These are phyloP conservation scores for Solanum clarkiae DNA, from an alignment of 257 asterid genomes.

Conservation along the genomic window DNA sequence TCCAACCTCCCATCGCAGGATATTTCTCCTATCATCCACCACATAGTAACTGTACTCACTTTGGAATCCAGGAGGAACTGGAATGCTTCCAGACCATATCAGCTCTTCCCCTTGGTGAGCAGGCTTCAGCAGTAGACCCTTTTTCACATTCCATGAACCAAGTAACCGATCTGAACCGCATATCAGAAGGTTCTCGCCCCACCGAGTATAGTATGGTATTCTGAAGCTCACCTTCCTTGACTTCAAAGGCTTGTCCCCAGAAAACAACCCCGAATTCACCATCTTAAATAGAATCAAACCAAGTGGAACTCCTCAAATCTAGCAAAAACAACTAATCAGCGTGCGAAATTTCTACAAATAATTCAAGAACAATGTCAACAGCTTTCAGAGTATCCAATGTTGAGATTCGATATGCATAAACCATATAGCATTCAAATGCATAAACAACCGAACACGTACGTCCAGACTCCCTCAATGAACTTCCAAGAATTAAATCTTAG, in stretches of 20 bases:
- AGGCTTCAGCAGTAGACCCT: conserved; percentile 72
- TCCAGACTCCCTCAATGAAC: not conserved
- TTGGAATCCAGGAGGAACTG: conserved; percentile 42
- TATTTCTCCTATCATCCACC: conserved; percentile 68
- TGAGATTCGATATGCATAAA: not conserved
- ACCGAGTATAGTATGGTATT: conserved; percentile 78
- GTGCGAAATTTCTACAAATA: not conserved
- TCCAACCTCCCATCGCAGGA: conserved; percentile 75
- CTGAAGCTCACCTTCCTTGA: conserved; percentile 56
- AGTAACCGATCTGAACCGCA: conserved; percentile 81
- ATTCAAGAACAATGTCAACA: not conserved
- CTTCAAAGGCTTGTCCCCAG: conserved; percentile 32
- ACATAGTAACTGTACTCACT: conserved; percentile 82
- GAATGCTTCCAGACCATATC: conserved; percentile 65
- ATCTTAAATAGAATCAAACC: conserved; percentile 17
- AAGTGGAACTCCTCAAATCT: conserved; percentile 2
- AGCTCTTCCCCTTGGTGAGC: conserved; percentile 76
- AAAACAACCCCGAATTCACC: conserved; percentile 48
- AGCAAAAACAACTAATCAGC: conserved; percentile 2
- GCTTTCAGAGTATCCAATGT: not conserved
- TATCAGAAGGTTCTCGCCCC: conserved; percentile 84
- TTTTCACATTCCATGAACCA: conserved; percentile 90
- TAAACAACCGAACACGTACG: not conserved
- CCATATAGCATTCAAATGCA: not conserved
- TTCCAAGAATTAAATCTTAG: not conserved